These are phyloP conservation scores for Fusarium sp. DNA, from an alignment of 2,329 filamentous ascomycete genomes.

Conservation along the genomic window DNA sequence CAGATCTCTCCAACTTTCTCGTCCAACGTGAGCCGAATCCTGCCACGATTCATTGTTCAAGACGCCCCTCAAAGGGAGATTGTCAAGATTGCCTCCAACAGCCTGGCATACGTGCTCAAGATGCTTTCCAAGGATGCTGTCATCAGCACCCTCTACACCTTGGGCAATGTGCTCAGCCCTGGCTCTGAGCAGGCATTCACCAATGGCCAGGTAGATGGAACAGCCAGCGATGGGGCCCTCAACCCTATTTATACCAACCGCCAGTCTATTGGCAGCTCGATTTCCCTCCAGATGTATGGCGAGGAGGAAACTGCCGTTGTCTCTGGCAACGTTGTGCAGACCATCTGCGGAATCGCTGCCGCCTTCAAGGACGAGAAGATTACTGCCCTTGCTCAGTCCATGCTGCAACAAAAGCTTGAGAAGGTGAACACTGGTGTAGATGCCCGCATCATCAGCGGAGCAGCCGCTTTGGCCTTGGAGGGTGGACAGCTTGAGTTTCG, in stretches of 20 bases:
- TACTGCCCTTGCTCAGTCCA: slow-evolving; percentile 90
- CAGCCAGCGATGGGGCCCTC: slow-evolving; percentile 53
- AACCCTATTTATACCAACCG: slow-evolving; percentile 64
- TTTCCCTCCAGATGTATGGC: slow-evolving; percentile 80
- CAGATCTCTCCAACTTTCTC: slow-evolving; percentile 79
- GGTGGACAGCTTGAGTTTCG: slow-evolving; percentile 87
- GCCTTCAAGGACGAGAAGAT: slow-evolving; percentile 91
- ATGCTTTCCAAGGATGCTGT: slow-evolving; percentile 90
- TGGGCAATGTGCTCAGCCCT: slow-evolving; percentile 94
- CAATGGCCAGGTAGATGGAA: slow-evolving; percentile 63
- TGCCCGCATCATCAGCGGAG: slow-evolving; percentile 85
- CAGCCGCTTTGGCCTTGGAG: slow-evolving; percentile 80
- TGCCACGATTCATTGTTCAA: slow-evolving; percentile 91
- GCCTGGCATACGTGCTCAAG: slow-evolving; percentile 83
- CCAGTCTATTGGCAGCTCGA: slow-evolving; percentile 77
- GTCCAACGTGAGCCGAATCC: slow-evolving; percentile 79
- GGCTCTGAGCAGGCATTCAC: slow-evolving; percentile 66
- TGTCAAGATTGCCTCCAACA: slow-evolving; percentile 83
- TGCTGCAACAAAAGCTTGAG: slow-evolving; percentile 95
- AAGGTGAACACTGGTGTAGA: slow-evolving; percentile 86
- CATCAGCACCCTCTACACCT: slow-evolving; percentile 93
- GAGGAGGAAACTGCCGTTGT: slow-evolving; percentile 84
- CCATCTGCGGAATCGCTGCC: slow-evolving; percentile 89
- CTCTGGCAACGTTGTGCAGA: slow-evolving; percentile 91
- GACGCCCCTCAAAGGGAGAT: slow-evolving; percentile 76